Evolutionary conservation across 257 asterid species (phyloP).

Genomic region (Solanum neorickii): DNA sequence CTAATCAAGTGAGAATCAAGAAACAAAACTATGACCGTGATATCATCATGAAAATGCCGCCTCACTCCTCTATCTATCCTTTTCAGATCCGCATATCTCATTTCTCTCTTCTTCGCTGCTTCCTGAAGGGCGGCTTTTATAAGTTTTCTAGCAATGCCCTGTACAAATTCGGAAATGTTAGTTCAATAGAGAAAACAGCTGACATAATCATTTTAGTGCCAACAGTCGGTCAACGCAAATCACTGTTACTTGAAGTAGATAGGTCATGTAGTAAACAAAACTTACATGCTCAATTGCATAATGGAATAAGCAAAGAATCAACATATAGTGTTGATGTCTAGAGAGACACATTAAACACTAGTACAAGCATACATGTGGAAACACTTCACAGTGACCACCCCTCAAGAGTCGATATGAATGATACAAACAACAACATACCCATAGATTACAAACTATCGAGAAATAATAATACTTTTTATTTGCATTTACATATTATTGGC

Average conservation of each 20-base stretch:
- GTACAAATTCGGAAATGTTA: constrained; percentile 6
- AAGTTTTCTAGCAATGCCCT: constrained; percentile 72
- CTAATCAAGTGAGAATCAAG: constrained; percentile 46
- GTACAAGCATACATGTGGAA: background rate
- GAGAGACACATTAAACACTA: background rate
- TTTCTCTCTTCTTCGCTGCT: constrained; percentile 73
- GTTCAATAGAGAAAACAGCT: background rate
- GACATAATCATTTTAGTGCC: background rate
- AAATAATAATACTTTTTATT: background rate
- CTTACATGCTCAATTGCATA: background rate
- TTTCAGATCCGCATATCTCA: constrained; percentile 62
- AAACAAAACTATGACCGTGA: constrained; percentile 56
- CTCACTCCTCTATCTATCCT: constrained; percentile 61
- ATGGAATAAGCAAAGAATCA: background rate
- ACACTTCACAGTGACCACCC: background rate
- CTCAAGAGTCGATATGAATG: background rate
- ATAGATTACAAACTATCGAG: background rate
- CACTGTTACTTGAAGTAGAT: background rate
- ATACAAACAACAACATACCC: background rate
- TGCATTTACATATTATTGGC: background rate
- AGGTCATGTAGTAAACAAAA: background rate
- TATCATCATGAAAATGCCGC: constrained; percentile 76
- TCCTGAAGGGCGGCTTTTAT: constrained; percentile 49
- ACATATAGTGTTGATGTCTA: background rate
- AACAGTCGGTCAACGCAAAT: background rate